phyloP scores from a whole-genome alignment of 1,139 yeast species.

The Taphrina pruni region DNA sequence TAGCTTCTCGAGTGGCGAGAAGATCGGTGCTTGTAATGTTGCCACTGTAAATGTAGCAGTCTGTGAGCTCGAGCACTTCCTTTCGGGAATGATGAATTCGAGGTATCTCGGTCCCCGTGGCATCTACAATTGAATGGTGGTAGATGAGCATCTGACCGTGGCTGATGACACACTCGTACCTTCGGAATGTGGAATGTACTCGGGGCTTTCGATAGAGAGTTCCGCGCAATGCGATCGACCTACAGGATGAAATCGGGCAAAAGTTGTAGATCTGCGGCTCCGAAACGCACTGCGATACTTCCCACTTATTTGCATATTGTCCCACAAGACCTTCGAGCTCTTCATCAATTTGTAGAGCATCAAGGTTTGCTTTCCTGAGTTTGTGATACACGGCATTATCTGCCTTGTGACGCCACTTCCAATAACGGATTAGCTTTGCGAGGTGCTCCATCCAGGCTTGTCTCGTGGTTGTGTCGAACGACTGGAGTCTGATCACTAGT shows the following conservation, averaged over 20 bases:
- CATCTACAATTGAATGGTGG: constrained; percentile 45
- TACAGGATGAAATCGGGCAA: constrained; percentile 64
- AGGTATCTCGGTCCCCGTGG: constrained; percentile 52
- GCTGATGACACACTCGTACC: constrained; percentile 66
- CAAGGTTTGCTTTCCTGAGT: constrained; percentile 59
- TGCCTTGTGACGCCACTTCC: constrained; percentile 61
- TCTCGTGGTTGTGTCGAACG: constrained; percentile 60
- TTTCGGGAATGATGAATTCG: constrained; percentile 42
- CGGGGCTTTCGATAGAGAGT: constrained; percentile 68
- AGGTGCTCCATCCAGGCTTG: constrained; percentile 71
- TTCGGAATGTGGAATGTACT: constrained; percentile 69
- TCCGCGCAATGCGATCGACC: constrained; percentile 68
- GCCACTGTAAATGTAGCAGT: constrained; percentile 80
- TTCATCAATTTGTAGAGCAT: constrained; percentile 60
- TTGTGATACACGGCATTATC: constrained; percentile 55
- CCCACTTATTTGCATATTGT: constrained; percentile 62
- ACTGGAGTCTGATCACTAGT: constrained; percentile 61
- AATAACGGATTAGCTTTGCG: constrained; percentile 59
- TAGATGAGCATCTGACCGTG: constrained; percentile 65
- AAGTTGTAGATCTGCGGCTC: constrained; percentile 63
- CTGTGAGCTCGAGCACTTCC: constrained; percentile 60
- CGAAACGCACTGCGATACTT: constrained; percentile 61
- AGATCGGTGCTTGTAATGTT: constrained; percentile 57
- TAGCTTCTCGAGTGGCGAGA: constrained; percentile 42
- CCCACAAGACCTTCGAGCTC: constrained; percentile 64